Base-by-base conservation (phyloP, 1,284 basidiomycete genomes). In the Cystobasidium slooffiae region DNA sequence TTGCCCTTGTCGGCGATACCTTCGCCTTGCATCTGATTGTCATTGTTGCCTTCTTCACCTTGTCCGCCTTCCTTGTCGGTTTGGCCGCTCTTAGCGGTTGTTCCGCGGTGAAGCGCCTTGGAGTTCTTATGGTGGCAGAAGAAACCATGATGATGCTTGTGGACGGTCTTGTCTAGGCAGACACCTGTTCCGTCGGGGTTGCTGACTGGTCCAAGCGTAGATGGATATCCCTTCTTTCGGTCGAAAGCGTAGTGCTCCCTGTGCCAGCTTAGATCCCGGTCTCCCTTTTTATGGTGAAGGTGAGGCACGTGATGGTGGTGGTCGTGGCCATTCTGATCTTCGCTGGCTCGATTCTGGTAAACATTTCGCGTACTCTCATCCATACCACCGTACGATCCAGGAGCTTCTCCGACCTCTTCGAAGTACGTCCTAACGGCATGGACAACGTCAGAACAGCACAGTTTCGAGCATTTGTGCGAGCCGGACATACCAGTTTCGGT, bases 61-160 rank as follows among this genome's bases (percentile, higher is more conserved):
- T 43, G 56, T 9, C 46, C 68, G n/a, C 62, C 24, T n/a, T 51
- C 24, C 39, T 59, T 63, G 20, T 39, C 41, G 16, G 31, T 18
- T 66, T 55, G 53, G 51, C 16, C 44, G 39, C 18, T 22, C 31
- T 55, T 51, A 14, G 41, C 62, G 31, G 31, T 31, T 31, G 31
- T 31, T 41, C 24, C 16, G 20, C 51, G 18, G 37, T 73, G 70
- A 16, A 73, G 39, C 9, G 52, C 14, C 63, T 73, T 73, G 14
- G 70, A 73, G 22, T 61, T 65, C 14, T 63, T 47, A 44, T 75
- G 75, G 55, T 75, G 75, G 56, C 75, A 75, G 64, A 75, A 75
- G 46, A 68, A 41, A 5, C 75, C 75, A 31, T 75, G 75, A 10
- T 52, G 37, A 58, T 75, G 75, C 43, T 61, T 44, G 49, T 75